A percentile compares a stretch with the other conserved stretches of the same genome.
These are phyloP conservation scores for Euphorbia pulcherrima DNA, from an alignment of 345 rosid genomes.

Conservation along the genomic window DNA sequence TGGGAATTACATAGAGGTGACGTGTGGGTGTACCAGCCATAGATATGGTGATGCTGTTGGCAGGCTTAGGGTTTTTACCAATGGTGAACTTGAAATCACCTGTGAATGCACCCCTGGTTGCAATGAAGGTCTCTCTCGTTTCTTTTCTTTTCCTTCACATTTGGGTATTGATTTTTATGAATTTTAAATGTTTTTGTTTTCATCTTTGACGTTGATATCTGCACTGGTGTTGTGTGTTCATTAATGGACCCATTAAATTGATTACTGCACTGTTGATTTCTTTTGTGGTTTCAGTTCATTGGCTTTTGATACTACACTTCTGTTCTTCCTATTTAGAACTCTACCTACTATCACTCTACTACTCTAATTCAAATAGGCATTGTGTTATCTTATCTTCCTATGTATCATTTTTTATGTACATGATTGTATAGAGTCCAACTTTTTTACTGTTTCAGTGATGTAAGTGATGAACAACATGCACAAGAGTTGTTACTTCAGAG, in stretches of 20 bases:
- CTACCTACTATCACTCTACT: conserved; percentile 1
- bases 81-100: conserved; percentile 86
- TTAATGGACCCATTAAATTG: conserved; percentile 7
- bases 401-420: neutral
- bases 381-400: conserved; percentile 1
- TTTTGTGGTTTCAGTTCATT: conserved; percentile 14
- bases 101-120: conserved; percentile 99
- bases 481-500: neutral
- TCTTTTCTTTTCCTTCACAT: conserved; percentile 13
- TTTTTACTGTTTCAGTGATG: conserved; percentile 6
- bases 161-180: conserved; percentile 43
- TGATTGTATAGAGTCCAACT: conserved; percentile 1
- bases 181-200: conserved; percentile 29
- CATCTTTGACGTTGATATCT: conserved; percentile 37
- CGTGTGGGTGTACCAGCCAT: conserved; percentile 98
- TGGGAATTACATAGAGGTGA: conserved; percentile 78
- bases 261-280: conserved; percentile 24
- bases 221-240: conserved; percentile 21
- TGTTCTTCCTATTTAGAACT: conserved; percentile 20
- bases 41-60: conserved; percentile 99
- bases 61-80: conserved; percentile 92
- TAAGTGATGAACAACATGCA: conserved; percentile 9
- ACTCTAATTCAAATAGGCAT: neutral
- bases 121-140: conserved; percentile 67
- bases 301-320: conserved; percentile 18